Percentiles rank a stretch among this genome's conserved stretches.
Evolutionary conservation across 805 yeast species (phyloP).

Genomic region (Ogataea degrootiae): DNA sequence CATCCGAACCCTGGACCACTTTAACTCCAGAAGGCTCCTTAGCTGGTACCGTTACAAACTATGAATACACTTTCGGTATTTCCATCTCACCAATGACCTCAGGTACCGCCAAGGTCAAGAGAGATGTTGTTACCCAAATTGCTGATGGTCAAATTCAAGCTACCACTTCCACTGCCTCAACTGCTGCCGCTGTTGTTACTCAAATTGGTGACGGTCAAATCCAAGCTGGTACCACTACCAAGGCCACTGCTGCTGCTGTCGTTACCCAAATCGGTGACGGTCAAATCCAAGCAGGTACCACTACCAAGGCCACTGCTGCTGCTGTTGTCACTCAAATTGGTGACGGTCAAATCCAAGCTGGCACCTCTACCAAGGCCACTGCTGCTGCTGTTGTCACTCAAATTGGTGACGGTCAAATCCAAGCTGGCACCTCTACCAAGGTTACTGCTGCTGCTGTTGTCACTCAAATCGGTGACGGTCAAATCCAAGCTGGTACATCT

Average conservation of each 20-base stretch:
- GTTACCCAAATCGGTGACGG: constrained; percentile 42
- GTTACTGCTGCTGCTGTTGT: constrained; percentile 3
- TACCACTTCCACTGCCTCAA: constrained; percentile 20
- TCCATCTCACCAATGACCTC: constrained; percentile 50
- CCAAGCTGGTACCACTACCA: constrained; percentile 34
- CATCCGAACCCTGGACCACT: constrained; percentile 66
- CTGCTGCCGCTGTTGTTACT: constrained; percentile 19
- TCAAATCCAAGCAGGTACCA: constrained; percentile 42
- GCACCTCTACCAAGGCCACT: constrained; percentile 34
- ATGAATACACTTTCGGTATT: constrained; percentile 59
- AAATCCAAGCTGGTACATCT: constrained; percentile 35
- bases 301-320: constrained; percentile 30
- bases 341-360: constrained; percentile 34
- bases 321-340: constrained; percentile 33
- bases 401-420: constrained; percentile 27
- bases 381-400: constrained; percentile 19
- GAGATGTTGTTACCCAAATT: constrained; percentile 37
- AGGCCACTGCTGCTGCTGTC: constrained; percentile 11
- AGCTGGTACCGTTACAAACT: constrained; percentile 53
- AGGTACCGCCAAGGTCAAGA: constrained; percentile 21
- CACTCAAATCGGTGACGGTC: constrained; percentile 45
- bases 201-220: constrained; percentile 37
- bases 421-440: constrained; percentile 14
- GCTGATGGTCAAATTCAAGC: constrained; percentile 41
- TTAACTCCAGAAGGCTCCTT: constrained; percentile 58